These are phyloP conservation scores for Catunica adiposa DNA, from an alignment of 2,329 filamentous ascomycete species.

Conservation along the genomic window DNA sequence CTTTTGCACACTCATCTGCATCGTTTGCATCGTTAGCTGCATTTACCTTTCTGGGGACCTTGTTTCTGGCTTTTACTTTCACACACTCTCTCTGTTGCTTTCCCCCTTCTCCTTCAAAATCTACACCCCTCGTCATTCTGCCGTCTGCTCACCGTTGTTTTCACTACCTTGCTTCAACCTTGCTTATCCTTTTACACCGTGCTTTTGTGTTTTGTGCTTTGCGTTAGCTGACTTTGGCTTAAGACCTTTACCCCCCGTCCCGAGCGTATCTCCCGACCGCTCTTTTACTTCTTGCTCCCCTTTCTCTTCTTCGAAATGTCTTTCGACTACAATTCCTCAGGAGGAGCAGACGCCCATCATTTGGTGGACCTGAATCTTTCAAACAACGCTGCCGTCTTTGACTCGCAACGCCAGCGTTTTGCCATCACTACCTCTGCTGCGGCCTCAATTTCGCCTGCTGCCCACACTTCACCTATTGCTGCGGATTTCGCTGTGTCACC, in stretches of 20 bases:
- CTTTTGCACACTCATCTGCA: not conserved
- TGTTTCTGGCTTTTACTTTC: not conserved
- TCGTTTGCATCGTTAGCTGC: constrained; percentile 1
- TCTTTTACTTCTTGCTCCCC: constrained; percentile 7
- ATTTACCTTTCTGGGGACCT: constrained; percentile 1
- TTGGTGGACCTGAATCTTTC: constrained; percentile 8
- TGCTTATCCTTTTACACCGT: constrained; percentile 4
- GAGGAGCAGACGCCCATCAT: constrained; percentile 10
- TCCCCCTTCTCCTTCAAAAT: not conserved
- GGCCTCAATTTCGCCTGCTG: constrained; percentile 4
- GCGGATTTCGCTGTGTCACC: constrained; percentile 14
- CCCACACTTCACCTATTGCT: constrained; percentile 18
- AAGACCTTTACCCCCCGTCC: constrained; percentile 9
- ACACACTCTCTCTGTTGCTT: not conserved
- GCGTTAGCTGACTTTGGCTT: constrained; percentile 9
- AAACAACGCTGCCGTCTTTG: constrained; percentile 9
- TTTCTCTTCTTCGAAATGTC: constrained; percentile 13
- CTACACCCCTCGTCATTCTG: constrained; percentile 1
- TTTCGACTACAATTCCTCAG: constrained; percentile 13
- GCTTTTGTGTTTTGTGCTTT: constrained; percentile 7
- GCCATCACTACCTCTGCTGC: constrained; percentile 7
- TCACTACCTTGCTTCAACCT: constrained; percentile 2
- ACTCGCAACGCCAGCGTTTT: constrained; percentile 20
- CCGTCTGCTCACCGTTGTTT: constrained; percentile 1
- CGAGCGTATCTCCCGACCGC: constrained; percentile 9